Evolutionary conservation across 768 basidiomycete genomes (phyloP), one percentile per base, ranked within the genome.

Genomic region (Pisolithus microcarpus): DNA sequence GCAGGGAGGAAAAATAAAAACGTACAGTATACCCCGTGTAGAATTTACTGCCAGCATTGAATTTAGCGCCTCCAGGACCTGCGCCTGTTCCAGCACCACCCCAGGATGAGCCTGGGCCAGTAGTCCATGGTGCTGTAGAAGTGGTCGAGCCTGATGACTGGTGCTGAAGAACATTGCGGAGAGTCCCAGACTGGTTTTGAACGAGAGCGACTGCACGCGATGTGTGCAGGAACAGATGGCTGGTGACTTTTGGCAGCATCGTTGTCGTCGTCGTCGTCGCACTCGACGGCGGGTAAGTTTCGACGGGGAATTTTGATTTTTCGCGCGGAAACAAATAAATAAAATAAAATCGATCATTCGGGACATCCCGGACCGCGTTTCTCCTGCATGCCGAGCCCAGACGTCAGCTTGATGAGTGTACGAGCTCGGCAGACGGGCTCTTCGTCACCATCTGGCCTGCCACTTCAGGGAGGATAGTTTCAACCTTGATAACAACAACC

Each of bases 221-320:
- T 0, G 85, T 86, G 56, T 83, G 82, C 54, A 89, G 80, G 31
- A 91, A 70, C 48, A 91, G 73, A 46, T 84, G 81, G n/a, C 82
- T 84, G 28, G 86, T 83, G 70, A 87, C 83, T 68, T 89, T 88
- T 46, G 89, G 88, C 62, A 92, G 72, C 89, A 91, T 91, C 19
- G 58, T 60, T 46, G 57, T 54, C 43, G 26, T 44, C 43, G 23
- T 43, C 23, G 40, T 19, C 11, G 43, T 24, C 28, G 24, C 39
- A 18, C n/a, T 21, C 18, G 39, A 18, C 39, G 39, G 21, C 10
- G 21, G 39, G 21, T 3, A 19, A 19, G 10, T 13, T 18, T 38
- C 16, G 19, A 19, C 15, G 5, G 19, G 10, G 7, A 40, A 18
- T 18, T 18, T 40, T 21, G 39, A 21, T 21, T 18, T 18, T 21